Evolutionary conservation across 148 eudicot species (phyloP), one percentile per base, ranked within the genome.

Genomic region (Chenopodium formosanum): DNA sequence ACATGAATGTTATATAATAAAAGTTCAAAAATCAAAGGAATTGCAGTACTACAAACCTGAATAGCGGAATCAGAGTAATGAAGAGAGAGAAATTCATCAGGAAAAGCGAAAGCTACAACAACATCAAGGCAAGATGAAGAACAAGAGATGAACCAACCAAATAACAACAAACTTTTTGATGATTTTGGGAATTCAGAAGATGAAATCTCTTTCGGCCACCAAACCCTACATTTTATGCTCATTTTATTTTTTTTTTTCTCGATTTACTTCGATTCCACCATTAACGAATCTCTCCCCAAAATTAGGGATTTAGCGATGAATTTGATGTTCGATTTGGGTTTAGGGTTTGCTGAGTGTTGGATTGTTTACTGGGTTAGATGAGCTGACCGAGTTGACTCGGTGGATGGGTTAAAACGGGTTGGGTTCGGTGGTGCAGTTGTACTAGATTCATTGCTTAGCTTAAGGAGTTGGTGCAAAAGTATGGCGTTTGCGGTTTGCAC

Each of bases 111-210:
- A 73, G 99, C 97, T 25, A 96, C 97, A 19, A 96, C 91, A 58
- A 91, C 80, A 77, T 96, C 99, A 70, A 95, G 53, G 40, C 90
- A 92, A 56, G 81, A 68, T 4, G 89, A 80, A 29, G 94, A 87
- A 60, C 89, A 86, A 10, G 92, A 87, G 46, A 92, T 4, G 78
- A 88, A 90, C 99, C 99, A 96, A 10, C 99, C 99, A 72, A 96
- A 94, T 77, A 95, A 85, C 69, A 92, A 77, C 63, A 82, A 68
- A 70, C 29, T 76, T 22, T 48, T 19, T 29, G 67, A 40, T 12
- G 83, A 37, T 4, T 85, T 78, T 4, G 77, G 19, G 7, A 53
- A 27, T 63, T 82, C 53, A 19, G 87, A 78, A 29, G 81, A 65
- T 7, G 86, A 82, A 77, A 94, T 87, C 65, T 88, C 74, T 8